phyloP scores from a whole-genome alignment of 371 early-diverging fungal genomes.

The Mucor irregularis region DNA sequence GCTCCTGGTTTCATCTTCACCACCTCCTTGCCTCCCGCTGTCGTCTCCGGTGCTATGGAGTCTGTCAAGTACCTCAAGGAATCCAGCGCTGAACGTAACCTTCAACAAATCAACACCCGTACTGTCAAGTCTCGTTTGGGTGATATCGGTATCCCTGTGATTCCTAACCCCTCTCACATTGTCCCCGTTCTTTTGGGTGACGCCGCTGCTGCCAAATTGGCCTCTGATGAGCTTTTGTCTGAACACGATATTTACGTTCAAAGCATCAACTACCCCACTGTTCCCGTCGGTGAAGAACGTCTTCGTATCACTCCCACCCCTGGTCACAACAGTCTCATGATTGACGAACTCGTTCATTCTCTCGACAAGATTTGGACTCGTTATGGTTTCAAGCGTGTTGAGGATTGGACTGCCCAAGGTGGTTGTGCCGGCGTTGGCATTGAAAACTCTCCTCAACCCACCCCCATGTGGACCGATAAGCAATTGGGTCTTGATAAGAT shows the following conservation, averaged over 20 bases:
- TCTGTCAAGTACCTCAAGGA: slow-evolving; percentile 88
- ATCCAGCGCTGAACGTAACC: slow-evolving; percentile 81
- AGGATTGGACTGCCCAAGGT: slow-evolving; percentile 85
- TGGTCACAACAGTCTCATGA: slow-evolving; percentile 83
- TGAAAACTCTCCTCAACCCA: slow-evolving; percentile 30
- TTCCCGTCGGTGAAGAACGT: slow-evolving; percentile 93
- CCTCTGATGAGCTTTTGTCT: slow-evolving; percentile 88
- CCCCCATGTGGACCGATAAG: slow-evolving; percentile 67
- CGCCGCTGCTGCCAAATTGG: slow-evolving; percentile 89
- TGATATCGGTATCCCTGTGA: slow-evolving; percentile 89
- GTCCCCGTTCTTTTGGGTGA: slow-evolving; percentile 97
- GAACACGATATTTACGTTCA: slow-evolving; percentile 96
- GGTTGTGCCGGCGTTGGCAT: slow-evolving; percentile 89
- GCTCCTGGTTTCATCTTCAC: slow-evolving; percentile 99
- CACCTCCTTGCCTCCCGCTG: slow-evolving; percentile 95
- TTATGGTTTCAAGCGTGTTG: slow-evolving; percentile 78
- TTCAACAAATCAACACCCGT: slow-evolving; percentile 91
- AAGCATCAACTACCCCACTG: slow-evolving; percentile 97
- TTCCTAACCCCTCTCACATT: slow-evolving; percentile 98
- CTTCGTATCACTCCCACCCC: slow-evolving; percentile 98
- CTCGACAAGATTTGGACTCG: slow-evolving; percentile 86
- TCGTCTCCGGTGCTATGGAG: slow-evolving; percentile 89
- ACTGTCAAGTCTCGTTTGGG: slow-evolving; percentile 82
- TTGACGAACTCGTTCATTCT: slow-evolving; percentile 82
- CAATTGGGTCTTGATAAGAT: slow-evolving; percentile 41